These are phyloP conservation scores for Boehmeria nivea DNA, from an alignment of 306 rosid genomes.

Conservation along the genomic window DNA sequence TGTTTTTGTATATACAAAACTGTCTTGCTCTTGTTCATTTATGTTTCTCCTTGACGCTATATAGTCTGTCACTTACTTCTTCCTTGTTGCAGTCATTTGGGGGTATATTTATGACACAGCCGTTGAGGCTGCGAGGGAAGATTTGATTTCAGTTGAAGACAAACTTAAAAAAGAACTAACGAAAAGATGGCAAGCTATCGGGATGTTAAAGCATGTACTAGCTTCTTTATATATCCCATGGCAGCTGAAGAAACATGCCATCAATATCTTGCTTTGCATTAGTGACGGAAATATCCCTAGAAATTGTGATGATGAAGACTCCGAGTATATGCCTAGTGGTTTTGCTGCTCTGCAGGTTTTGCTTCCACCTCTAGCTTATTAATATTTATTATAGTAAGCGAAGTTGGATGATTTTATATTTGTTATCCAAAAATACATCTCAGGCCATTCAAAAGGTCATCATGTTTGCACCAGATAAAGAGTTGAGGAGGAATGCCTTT, in stretches of 20 bases:
- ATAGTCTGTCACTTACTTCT: slow-evolving; percentile 10
- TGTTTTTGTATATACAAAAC: slow-evolving; percentile 22
- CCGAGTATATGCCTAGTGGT: slow-evolving; percentile 50
- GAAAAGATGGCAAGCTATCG: slow-evolving; percentile 84
- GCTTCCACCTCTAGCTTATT: slow-evolving; percentile 8
- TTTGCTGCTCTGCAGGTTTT: slow-evolving; percentile 74
- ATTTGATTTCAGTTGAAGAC: slow-evolving; percentile 42
- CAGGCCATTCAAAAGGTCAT: slow-evolving; percentile 80
- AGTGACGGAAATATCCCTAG: slow-evolving; percentile 31
- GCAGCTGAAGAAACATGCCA: slow-evolving; percentile 62
- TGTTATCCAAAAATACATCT: slow-evolving; percentile 23
- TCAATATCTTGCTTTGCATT: slow-evolving; percentile 66
- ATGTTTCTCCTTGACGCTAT: background rate
- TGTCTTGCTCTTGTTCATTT: background rate
- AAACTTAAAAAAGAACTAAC: slow-evolving; percentile 50
- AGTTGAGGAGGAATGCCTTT: slow-evolving; percentile 54
- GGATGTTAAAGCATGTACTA: slow-evolving; percentile 61
- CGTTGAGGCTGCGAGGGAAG: slow-evolving; percentile 49
- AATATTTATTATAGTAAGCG: background rate
- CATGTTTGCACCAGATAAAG: slow-evolving; percentile 56
- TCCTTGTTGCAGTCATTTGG: slow-evolving; percentile 59
- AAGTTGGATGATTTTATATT: slow-evolving; percentile 5
- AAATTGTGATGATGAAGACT: slow-evolving; percentile 27
- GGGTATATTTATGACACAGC: slow-evolving; percentile 53
- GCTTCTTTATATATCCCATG: slow-evolving; percentile 56